Percentiles rank a stretch among this genome's conserved stretches.
Conservation (phyloP, 345 rosid species). For the Melastoma malabathricum region DNA sequence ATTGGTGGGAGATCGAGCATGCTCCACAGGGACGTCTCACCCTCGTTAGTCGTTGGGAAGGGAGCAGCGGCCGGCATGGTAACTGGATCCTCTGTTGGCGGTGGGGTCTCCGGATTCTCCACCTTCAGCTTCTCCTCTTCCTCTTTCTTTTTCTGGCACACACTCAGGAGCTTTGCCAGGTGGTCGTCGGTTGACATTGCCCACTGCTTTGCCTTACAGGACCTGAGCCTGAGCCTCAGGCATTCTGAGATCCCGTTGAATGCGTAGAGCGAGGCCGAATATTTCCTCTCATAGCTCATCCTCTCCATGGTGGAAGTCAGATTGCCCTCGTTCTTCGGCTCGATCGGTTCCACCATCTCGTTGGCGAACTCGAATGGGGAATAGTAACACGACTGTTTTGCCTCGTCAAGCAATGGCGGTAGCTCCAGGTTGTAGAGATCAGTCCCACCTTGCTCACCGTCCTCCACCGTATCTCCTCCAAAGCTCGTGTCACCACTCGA, state of each 20-base stretch:
- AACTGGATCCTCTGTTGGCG: slow-evolving; percentile 6
- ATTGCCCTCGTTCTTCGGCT: slow-evolving; percentile 18
- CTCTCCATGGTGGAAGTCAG: slow-evolving; percentile 43
- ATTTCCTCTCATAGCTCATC: slow-evolving; percentile 47
- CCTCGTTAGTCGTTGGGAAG: slow-evolving; percentile 17
- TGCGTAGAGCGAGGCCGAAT: slow-evolving; percentile 54
- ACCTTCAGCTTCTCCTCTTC: slow-evolving; percentile 6
- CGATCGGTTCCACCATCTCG: slow-evolving; percentile 30
- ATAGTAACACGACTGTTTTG: slow-evolving; percentile 17
- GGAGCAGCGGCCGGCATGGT: slow-evolving; percentile 11
- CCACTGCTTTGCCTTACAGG: slow-evolving; percentile 8
- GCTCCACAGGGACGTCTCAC: slow-evolving; percentile 44
- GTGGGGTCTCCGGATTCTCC: slow-evolving; percentile 9
- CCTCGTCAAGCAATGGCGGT: slow-evolving; percentile 33
- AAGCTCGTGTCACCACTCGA: slow-evolving; percentile 9
- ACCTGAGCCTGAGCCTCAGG: slow-evolving; percentile 26
- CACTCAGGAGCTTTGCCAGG: slow-evolving; percentile 19
- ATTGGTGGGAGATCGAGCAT: slow-evolving; percentile 55
- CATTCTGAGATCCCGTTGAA: slow-evolving; percentile 50
- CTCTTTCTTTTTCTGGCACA: slow-evolving; percentile 22
- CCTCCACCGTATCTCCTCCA: slow-evolving; percentile 13
- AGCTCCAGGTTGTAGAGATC: slow-evolving; percentile 21
- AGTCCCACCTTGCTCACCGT: slow-evolving; percentile 11
- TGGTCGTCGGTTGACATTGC: slow-evolving; percentile 14
- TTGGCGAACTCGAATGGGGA: slow-evolving; percentile 45